Conservation (phyloP, 495 filamentous ascomycete genomes). For the Rusavskia elegans region DNA sequence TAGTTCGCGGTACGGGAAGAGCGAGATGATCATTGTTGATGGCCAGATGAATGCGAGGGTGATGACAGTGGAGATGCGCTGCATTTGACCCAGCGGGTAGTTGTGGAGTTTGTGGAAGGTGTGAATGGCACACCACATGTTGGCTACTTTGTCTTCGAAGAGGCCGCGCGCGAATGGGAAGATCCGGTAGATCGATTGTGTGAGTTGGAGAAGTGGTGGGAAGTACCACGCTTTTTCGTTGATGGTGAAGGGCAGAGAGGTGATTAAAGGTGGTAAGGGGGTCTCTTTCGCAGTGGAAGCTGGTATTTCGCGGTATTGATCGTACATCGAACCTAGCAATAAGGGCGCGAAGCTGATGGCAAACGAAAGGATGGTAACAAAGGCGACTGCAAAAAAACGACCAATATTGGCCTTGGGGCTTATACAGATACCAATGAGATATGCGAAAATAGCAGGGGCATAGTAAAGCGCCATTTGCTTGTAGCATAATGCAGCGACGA, state of each 20-base stretch:
- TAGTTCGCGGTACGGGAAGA: constrained; percentile 58
- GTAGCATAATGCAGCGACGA: constrained; percentile 83
- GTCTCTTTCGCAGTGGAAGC: constrained; percentile 31
- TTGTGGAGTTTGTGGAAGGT: constrained; percentile 70
- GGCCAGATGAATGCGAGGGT: constrained; percentile 64
- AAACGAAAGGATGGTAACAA: constrained; percentile 58
- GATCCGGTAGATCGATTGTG: constrained; percentile 72
- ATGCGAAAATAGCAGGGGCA: constrained; percentile 81
- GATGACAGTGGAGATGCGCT: constrained; percentile 57
- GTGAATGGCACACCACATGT: constrained; percentile 90
- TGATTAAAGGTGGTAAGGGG: constrained; percentile 38
- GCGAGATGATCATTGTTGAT: constrained; percentile 63
- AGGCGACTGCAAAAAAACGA: constrained; percentile 57
- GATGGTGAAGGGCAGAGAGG: constrained; percentile 38
- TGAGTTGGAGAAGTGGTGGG: constrained; percentile 53
- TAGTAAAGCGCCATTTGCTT: constrained; percentile 99
- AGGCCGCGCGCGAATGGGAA: constrained; percentile 89
- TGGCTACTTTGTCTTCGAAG: constrained; percentile 98
- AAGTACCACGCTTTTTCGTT: constrained; percentile 53
- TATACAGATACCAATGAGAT: constrained; percentile 71
- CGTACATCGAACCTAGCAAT: constrained; percentile 42
- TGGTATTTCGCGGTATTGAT: constrained; percentile 36
- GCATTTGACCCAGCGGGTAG: constrained; percentile 36
- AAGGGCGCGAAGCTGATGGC: constrained; percentile 59
- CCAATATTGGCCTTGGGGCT: constrained; percentile 53